A percentile compares a stretch with the other conserved stretches of the same genome.
These are phyloP conservation scores for Fusarium paranaense DNA, from an alignment of 2,329 filamentous ascomycete genomes.

Conservation along the genomic window DNA sequence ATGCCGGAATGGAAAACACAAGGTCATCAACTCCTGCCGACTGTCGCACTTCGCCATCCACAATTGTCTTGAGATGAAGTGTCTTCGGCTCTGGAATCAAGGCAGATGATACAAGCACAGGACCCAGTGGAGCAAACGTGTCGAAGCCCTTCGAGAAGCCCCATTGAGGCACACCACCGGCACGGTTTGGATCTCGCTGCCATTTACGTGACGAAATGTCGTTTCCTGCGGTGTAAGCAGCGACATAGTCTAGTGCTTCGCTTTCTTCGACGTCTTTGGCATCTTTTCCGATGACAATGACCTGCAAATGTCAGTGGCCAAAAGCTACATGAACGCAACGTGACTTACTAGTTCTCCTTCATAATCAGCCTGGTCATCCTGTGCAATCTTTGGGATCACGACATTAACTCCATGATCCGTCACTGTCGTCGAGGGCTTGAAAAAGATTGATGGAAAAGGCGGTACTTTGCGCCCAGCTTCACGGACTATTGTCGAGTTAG, in stretches of 20 bases:
- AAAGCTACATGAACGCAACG: accelerated
- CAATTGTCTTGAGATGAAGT: slow-evolving; percentile 57
- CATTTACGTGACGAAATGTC: slow-evolving; percentile 65
- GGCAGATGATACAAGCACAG: slow-evolving; percentile 55
- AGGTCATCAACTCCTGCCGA: slow-evolving; percentile 54
- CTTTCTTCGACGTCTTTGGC: slow-evolving; percentile 59
- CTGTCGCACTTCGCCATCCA: slow-evolving; percentile 63
- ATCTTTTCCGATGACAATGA: slow-evolving; percentile 60
- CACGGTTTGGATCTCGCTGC: slow-evolving; percentile 61
- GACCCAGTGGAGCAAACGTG: slow-evolving; percentile 65
- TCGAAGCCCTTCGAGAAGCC: slow-evolving; percentile 69
- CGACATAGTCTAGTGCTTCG: slow-evolving; percentile 61
- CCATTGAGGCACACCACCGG: slow-evolving; percentile 67
- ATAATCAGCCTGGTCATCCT: slow-evolving; percentile 61
- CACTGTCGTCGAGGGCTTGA: slow-evolving; percentile 57
- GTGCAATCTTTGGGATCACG: slow-evolving; percentile 60
- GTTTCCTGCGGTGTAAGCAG: slow-evolving; percentile 66
- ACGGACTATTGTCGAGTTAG: slow-evolving; percentile 51
- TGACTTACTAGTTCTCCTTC: slow-evolving; percentile 55
- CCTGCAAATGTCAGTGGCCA: accelerated
- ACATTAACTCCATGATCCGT: slow-evolving; percentile 52
- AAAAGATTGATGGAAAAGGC: slow-evolving; percentile 61
- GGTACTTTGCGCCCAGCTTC: slow-evolving; percentile 64
- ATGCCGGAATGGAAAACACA: slow-evolving; percentile 56
- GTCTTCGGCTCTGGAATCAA: slow-evolving; percentile 57